These are phyloP conservation scores for Acacia melanoxylon DNA, from an alignment of 306 rosid species.

Conservation along the genomic window DNA sequence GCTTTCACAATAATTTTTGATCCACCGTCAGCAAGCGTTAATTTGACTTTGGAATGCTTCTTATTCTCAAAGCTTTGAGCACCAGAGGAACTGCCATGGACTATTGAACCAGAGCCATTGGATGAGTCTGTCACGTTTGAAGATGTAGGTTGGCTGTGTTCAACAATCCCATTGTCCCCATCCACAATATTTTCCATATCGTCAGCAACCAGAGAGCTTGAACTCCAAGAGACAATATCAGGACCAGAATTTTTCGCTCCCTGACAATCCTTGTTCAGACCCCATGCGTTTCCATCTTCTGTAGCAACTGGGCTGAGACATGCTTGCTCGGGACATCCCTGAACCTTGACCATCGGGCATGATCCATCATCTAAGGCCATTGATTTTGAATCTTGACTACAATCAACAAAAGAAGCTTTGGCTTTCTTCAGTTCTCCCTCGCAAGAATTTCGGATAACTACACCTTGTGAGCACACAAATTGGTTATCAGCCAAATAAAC, in stretches of 20 bases:
- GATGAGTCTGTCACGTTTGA: constrained; percentile 80
- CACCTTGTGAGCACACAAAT: constrained; percentile 21
- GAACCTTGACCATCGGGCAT: constrained; percentile 30
- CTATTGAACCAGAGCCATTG: constrained; percentile 48
- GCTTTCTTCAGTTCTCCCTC: constrained; percentile 42
- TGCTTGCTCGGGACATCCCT: constrained; percentile 34
- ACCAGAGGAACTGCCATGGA: constrained; percentile 62
- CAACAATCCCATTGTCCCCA: constrained; percentile 43
- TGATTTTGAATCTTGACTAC: constrained; percentile 46
- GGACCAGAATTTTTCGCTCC: constrained; percentile 33
- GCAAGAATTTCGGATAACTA: constrained; percentile 27
- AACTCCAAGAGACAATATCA: constrained; percentile 40
- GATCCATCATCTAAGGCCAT: constrained; percentile 44
- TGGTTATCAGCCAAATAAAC: constrained; percentile 30
- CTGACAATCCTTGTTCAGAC: constrained; percentile 28
- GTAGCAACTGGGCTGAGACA: constrained; percentile 34
- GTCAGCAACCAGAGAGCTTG: constrained; percentile 50
- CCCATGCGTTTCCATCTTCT: constrained; percentile 31
- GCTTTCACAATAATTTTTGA: constrained; percentile 80
- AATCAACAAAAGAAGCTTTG: constrained; percentile 33
- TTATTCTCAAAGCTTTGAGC: constrained; percentile 67
- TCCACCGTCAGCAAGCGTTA: constrained; percentile 43
- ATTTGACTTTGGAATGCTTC: constrained; percentile 43
- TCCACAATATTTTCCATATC: constrained; percentile 45
- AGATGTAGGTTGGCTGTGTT: constrained; percentile 54